phyloP scores from a whole-genome alignment of 495 filamentous ascomycete species.

The Hypoxylon cercidicola region DNA sequence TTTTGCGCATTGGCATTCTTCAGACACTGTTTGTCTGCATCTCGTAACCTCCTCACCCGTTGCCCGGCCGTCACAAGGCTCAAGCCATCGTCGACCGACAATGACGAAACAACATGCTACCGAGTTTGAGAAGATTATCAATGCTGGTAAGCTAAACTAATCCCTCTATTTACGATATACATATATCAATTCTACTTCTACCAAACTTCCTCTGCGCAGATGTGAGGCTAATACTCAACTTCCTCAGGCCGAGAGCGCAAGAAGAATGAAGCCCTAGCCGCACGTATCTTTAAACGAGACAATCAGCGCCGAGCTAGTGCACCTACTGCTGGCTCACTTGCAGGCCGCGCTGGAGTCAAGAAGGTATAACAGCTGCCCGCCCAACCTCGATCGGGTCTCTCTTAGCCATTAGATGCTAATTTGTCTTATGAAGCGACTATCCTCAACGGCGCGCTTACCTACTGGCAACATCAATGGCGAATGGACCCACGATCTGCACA shows the following conservation, averaged over 20 bases:
- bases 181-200: background rate
- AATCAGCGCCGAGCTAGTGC: conserved; percentile 64
- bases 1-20: conserved; percentile 3
- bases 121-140: conserved; percentile 74
- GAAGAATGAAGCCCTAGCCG: conserved; percentile 76
- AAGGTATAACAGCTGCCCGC: conserved; percentile 64
- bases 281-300: conserved; percentile 73
- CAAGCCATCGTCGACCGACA: conserved; percentile 17
- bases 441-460: conserved; percentile 51
- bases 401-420: conserved; percentile 11
- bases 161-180: background rate
- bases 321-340: conserved; percentile 66
- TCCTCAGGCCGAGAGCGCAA: conserved; percentile 72
- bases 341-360: conserved; percentile 77
- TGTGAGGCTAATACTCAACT: conserved; percentile 33
- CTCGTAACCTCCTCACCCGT: background rate
- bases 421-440: conserved; percentile 34
- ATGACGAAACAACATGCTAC: conserved; percentile 64
- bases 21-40: conserved; percentile 6
- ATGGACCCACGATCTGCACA: conserved; percentile 69
- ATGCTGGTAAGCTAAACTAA: conserved; percentile 59
- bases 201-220: background rate
- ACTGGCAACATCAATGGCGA: conserved; percentile 62
- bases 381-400: conserved; percentile 14
- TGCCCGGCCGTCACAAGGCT: conserved; percentile 10